Evolutionary conservation across 371 early-diverging fungal genomes (phyloP).

Genomic region (Apophysomyces trapeziformis): DNA sequence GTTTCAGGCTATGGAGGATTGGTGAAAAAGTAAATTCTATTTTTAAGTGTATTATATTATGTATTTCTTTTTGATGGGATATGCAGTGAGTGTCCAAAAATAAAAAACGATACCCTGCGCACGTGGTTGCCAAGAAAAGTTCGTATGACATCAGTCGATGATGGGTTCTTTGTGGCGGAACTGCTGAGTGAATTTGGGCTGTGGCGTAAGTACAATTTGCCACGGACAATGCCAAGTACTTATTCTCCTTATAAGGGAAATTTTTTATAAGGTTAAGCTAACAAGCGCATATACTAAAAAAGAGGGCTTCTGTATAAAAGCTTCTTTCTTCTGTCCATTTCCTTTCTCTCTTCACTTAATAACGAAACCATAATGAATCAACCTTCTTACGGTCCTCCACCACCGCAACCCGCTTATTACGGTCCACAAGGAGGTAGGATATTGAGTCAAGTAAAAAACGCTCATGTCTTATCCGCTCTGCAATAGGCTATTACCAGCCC

Average conservation of each 20-base stretch:
- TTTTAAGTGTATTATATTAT: constrained; percentile 4
- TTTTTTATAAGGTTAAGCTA: not conserved
- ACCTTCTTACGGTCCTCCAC: constrained; percentile 21
- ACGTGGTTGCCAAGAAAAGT: constrained; percentile 6
- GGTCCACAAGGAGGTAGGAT: constrained; percentile 3
- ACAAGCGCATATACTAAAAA: not conserved
- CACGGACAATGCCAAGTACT: not conserved
- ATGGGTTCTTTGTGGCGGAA: not conserved
- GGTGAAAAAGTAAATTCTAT: constrained; percentile 1
- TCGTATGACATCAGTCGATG: not conserved
- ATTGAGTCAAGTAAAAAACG: not conserved
- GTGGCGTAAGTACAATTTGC: not conserved
- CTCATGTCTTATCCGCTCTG: not conserved
- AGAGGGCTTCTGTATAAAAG: not conserved
- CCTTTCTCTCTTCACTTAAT: not conserved
- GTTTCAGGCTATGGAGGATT: not conserved
- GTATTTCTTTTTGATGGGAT: not conserved
- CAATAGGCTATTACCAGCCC: constrained; percentile 28
- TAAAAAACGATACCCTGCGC: not conserved
- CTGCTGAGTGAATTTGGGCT: not conserved
- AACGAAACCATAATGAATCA: constrained; percentile 19
- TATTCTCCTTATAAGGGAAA: not conserved
- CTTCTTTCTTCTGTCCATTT: not conserved
- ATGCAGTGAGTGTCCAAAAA: not conserved
- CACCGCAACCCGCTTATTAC: constrained; percentile 28